Conservation (phyloP, 2,329 filamentous ascomycete species). For the Rhinocladiella similis region DNA sequence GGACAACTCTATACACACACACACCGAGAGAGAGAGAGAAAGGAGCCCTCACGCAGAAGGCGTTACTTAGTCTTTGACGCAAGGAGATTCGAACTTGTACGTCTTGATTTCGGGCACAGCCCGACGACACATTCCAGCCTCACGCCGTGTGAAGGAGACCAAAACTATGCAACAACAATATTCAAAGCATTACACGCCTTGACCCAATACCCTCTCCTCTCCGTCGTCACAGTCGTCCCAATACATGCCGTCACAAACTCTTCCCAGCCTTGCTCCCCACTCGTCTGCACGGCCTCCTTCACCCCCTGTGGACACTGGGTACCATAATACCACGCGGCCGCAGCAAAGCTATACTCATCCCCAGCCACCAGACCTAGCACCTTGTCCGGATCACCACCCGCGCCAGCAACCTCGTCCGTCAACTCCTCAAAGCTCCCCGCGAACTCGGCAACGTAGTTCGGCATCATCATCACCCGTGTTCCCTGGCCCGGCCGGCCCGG, state of each 20-base stretch:
- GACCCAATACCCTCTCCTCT: constrained; percentile 52
- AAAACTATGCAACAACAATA: constrained; percentile 12
- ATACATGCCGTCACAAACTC: constrained; percentile 58
- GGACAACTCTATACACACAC: too few species aligned
- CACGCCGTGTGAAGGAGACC: too few species aligned
- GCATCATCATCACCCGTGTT: constrained; percentile 67
- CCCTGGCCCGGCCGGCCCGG: constrained; percentile 65
- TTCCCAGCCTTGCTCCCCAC: constrained; percentile 51
- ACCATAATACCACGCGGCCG: constrained; percentile 62
- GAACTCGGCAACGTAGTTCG: constrained; percentile 57
- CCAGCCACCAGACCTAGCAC: constrained; percentile 53
- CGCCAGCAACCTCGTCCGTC: constrained; percentile 33
- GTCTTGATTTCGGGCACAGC: too few species aligned
- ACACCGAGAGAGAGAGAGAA: too few species aligned
- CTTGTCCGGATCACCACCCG: constrained; percentile 41
- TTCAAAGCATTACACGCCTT: constrained; percentile 47
- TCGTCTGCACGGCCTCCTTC: constrained; percentile 46
- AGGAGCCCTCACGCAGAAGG: too few species aligned
- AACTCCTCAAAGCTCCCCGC: constrained; percentile 50
- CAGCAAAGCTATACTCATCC: constrained; percentile 56
- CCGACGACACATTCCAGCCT: too few species aligned
- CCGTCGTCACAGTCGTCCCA: constrained; percentile 47
- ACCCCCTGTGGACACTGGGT: constrained; percentile 54
- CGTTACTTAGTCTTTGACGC: too few species aligned
- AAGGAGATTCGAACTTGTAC: too few species aligned